Evolutionary conservation across 2,329 filamentous ascomycete species (phyloP), one percentile per base, ranked within the genome.

Genomic region (Cercospora berteroae): DNA sequence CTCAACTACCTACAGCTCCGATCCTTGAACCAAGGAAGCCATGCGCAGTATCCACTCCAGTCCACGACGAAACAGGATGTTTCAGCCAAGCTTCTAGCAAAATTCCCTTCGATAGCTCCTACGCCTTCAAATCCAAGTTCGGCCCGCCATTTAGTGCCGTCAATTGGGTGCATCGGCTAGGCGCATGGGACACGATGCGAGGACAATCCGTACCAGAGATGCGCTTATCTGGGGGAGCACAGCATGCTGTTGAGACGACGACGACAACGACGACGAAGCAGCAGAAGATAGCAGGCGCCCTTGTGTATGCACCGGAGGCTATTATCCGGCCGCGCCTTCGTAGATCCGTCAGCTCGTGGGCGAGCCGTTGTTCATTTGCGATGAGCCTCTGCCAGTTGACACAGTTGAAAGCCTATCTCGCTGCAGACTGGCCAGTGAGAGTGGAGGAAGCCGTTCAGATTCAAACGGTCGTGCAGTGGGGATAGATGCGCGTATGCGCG

Each of bases 141-240:
- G 48, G 48, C 48, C 48, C 48, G 48, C 20, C 44, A 12, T 50
- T 29, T 55, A 55, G 48, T 55, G 48, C 48, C 48, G 23, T 55
- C 48, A 25, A 55, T 13, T 55, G 48, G 48, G 29, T 23, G 64
- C 64, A 39, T 62, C 65, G 65, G 65, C 63, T 60, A 60, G 60
- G 27, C 36, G 65, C 65, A 62, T 61, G 60, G 63, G 55, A 63
- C 65, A 67, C 60, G 25, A 64, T 52, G 55, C 52, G 48, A 16
- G 23, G 48, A 27, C 48, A 55, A 55, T 55, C 48, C 48, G 48
- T 55, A 55, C 48, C 48, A 55, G 48, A 55, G 48, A 55, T 55
- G 48, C 48, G 48, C 48, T 55, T 55, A 55, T 55, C 48, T 55
- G 23, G 48, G 48, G 48, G 12, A 55, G 48, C 48, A 55, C 48